Conservation (phyloP, 148 eudicot species). For the Rhododendron simsii region DNA sequence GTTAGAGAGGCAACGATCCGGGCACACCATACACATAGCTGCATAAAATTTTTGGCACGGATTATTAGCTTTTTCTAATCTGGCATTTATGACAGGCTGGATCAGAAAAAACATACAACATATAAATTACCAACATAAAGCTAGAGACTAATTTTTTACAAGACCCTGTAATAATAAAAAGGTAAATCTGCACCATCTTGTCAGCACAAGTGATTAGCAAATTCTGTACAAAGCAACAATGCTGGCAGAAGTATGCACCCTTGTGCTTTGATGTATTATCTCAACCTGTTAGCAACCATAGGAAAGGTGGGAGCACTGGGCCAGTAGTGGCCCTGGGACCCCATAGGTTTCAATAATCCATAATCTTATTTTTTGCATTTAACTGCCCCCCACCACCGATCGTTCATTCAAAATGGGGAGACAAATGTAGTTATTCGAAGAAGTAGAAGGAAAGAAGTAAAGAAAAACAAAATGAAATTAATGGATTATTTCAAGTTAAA, state of each 20-base stretch:
- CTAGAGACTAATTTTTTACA: background rate
- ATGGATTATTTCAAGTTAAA: background rate
- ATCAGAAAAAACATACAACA: background rate
- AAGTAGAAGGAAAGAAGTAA: background rate
- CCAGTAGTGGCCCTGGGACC: background rate
- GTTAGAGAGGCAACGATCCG: slow-evolving; percentile 68
- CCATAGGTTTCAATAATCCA: background rate
- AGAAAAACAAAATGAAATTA: background rate
- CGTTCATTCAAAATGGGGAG: background rate
- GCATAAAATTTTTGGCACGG: slow-evolving; percentile 12
- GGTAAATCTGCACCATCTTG: background rate
- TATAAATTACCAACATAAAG: background rate
- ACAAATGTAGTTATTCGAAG: background rate
- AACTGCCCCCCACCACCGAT: background rate
- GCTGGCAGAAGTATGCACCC: background rate
- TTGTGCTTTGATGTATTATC: background rate
- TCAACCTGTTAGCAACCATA: background rate
- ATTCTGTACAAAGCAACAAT: background rate
- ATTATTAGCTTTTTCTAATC: background rate
- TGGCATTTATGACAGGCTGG: background rate
- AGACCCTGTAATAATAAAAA: background rate
- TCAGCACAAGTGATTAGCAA: background rate
- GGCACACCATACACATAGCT: slow-evolving; percentile 91
- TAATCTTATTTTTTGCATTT: background rate
- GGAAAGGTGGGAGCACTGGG: background rate